Evolutionary conservation across 2,329 filamentous ascomycete genomes (phyloP).

Genomic region (Monosporascus sp.): DNA sequence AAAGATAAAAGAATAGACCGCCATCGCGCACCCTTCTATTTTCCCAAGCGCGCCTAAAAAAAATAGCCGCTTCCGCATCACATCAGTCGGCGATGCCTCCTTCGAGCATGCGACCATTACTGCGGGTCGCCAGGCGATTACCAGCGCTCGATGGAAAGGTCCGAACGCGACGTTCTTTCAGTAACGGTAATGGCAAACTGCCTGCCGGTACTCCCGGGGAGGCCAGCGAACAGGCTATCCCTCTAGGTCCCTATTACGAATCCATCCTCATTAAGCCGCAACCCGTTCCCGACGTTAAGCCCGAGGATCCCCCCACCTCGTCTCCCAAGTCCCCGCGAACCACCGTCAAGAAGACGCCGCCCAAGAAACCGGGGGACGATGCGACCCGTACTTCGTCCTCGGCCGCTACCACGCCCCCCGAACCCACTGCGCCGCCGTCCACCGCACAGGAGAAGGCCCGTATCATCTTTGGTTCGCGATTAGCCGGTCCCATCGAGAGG

Average conservation of each 20-base stretch:
- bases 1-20: too few relatives aligned
- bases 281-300: constrained; percentile 36
- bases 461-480: constrained; percentile 76
- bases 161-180: neutral
- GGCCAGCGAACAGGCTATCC: constrained; percentile 37
- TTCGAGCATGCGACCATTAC: neutral
- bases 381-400: constrained; percentile 27
- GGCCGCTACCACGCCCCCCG: constrained; percentile 27
- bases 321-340: constrained; percentile 26
- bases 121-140: neutral
- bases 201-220: constrained; percentile 24
- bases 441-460: constrained; percentile 51
- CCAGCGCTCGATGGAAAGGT: neutral
- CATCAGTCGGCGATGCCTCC: neutral
- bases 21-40: too few relatives aligned
- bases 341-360: constrained; percentile 17
- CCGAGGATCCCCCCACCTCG: constrained; percentile 39
- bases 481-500: constrained; percentile 69
- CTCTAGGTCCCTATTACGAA: constrained; percentile 56
- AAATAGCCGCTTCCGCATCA: too few relatives aligned
- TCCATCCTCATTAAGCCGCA: constrained; percentile 45
- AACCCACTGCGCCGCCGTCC: constrained; percentile 34
- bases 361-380: constrained; percentile 17
- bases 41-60: too few relatives aligned
- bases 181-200: constrained; percentile 12